Evolutionary conservation across 169 alveolate genomes (phyloP).

Genomic region (Plasmodium malariae): DNA sequence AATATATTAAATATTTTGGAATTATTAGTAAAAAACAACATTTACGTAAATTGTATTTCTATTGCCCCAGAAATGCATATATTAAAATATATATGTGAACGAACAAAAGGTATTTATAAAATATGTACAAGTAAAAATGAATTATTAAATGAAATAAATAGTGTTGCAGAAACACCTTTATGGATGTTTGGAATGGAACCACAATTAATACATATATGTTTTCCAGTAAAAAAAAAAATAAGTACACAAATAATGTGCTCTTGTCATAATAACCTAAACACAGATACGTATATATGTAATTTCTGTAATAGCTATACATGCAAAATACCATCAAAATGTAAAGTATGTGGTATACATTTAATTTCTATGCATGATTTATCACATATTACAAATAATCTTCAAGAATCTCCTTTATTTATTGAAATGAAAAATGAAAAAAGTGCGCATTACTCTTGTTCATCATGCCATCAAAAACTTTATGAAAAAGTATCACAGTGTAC

Average conservation of each 20-base stretch:
- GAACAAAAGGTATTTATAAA: conserved; percentile 70
- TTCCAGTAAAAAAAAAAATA: conserved; percentile 83
- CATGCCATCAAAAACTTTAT: conserved; percentile 75
- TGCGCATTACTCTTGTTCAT: conserved; percentile 36
- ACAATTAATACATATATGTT: conserved; percentile 82
- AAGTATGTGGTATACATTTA: conserved; percentile 76
- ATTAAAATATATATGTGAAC: conserved; percentile 65
- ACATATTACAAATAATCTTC: conserved; percentile 48
- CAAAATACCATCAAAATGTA: conserved; percentile 85
- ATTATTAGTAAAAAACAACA: conserved; percentile 53
- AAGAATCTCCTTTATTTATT: conserved; percentile 50
- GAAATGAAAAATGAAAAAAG: conserved; percentile 67
- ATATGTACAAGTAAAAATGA: conserved; percentile 39
- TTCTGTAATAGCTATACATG: conserved; percentile 85
- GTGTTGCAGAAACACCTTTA: conserved; percentile 51
- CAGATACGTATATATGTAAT: conserved; percentile 84
- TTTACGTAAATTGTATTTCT: conserved; percentile 70
- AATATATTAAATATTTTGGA: conserved; percentile 50
- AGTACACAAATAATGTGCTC: conserved; percentile 83
- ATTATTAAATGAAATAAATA: conserved; percentile 50
- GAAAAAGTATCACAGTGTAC: conserved; percentile 80
- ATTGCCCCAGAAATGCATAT: conserved; percentile 78
- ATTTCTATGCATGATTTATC: conserved; percentile 62
- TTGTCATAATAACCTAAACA: conserved; percentile 80
- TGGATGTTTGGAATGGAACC: conserved; percentile 88